Evolutionary conservation across 805 yeast genomes (phyloP).

Genomic region (Saccharomycodes ludwigii): DNA sequence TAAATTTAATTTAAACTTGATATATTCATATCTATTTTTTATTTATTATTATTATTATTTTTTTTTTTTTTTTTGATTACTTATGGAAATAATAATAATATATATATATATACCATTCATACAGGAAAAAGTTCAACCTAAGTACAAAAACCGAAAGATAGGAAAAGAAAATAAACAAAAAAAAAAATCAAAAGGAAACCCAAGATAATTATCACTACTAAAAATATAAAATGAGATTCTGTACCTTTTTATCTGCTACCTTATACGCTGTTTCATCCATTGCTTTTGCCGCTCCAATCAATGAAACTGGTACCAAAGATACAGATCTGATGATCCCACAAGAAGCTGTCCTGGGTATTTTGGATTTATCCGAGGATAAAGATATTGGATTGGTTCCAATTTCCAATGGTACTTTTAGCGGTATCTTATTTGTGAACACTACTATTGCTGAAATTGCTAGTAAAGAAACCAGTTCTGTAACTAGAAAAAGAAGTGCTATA

Average conservation of each 20-base stretch:
- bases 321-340: slow-evolving; percentile 14
- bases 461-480: slow-evolving; percentile 6
- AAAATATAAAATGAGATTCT: slow-evolving; percentile 4
- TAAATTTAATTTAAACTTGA: too few species aligned
- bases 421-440: slow-evolving; percentile 20
- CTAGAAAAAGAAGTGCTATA: slow-evolving; percentile 9
- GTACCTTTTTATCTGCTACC: slow-evolving; percentile 2
- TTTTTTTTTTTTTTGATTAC: too few species aligned
- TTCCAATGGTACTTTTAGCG: slow-evolving; percentile 18
- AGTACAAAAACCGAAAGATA: too few species aligned
- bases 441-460: slow-evolving; percentile 18
- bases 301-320: slow-evolving; percentile 6
- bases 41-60: too few species aligned
- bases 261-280: slow-evolving; percentile 2
- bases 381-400: slow-evolving; percentile 20
- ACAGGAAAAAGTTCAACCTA: too few species aligned
- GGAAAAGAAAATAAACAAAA: too few species aligned
- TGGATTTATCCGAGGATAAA: slow-evolving; percentile 17
- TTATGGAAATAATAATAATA: too few species aligned
- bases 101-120: too few species aligned
- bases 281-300: slow-evolving; percentile 14
- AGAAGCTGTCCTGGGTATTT: slow-evolving; percentile 21
- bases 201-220: slow-evolving; percentile 1
- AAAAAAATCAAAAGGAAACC: too few species aligned
- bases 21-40: too few species aligned